These are phyloP conservation scores for Suillus lakei DNA, from an alignment of 768 basidiomycete species.

Conservation along the genomic window DNA sequence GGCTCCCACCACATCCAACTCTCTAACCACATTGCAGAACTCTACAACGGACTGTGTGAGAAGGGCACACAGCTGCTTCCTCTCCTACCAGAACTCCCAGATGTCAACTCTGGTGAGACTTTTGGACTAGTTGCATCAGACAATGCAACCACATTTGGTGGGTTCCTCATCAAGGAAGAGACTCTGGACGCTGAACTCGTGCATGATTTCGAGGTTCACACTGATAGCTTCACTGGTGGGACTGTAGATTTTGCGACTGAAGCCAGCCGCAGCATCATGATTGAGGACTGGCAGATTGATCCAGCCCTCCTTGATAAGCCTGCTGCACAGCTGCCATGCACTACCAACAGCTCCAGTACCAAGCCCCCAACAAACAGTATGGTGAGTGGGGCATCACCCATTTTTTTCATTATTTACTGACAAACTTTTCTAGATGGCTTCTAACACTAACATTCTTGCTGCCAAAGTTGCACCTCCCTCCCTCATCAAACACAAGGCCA, in stretches of 20 bases:
- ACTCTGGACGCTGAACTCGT: background rate
- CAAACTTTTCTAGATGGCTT: background rate
- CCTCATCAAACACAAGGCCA: background rate
- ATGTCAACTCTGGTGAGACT: constrained; percentile 13
- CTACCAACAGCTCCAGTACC: background rate
- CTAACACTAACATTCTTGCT: background rate
- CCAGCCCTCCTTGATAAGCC: constrained; percentile 1
- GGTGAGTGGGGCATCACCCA: background rate
- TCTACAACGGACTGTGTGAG: constrained; percentile 16
- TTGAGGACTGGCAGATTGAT: constrained; percentile 7
- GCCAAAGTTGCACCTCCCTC: background rate
- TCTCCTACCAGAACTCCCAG: constrained; percentile 3
- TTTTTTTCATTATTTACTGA: background rate
- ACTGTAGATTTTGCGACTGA: background rate
- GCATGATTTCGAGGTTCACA: background rate
- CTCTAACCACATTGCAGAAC: constrained; percentile 19
- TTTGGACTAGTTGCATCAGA: constrained; percentile 16
- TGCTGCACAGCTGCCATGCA: background rate
- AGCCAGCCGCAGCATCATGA: background rate
- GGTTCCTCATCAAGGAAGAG: constrained; percentile 10
- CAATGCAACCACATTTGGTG: constrained; percentile 4
- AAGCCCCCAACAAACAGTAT: background rate
- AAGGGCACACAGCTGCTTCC: background rate
- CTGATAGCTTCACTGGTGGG: background rate
- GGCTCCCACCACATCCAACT: constrained; percentile 33